Conservation (phyloP, 305 asterid species). For the Solanum hybrid region DNA sequence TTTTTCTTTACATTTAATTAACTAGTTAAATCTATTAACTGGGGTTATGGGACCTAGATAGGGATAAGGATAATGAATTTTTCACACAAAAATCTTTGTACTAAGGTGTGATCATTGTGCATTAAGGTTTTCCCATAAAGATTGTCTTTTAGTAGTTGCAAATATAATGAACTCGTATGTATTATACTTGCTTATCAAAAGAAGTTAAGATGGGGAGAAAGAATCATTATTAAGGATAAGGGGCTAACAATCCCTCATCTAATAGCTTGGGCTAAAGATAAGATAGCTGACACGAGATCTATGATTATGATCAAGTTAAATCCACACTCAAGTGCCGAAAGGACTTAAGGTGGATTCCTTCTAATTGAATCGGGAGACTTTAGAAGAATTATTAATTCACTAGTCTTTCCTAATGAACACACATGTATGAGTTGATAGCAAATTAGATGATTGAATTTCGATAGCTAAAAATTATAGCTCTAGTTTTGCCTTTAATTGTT, state of each 20-base stretch:
- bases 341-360: not conserved
- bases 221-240: not conserved
- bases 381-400: too few species aligned
- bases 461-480: not conserved
- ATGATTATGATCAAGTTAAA: not conserved
- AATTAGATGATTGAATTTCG: not conserved
- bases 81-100: not conserved
- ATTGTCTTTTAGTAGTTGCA: not conserved
- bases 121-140: not conserved
- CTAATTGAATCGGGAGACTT: not conserved
- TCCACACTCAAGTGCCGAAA: not conserved
- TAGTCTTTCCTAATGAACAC: not conserved
- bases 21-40: not conserved
- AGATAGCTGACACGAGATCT: not conserved
- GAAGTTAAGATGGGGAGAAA: not conserved
- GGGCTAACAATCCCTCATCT: not conserved
- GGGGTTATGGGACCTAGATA: not conserved
- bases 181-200: not conserved
- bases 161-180: not conserved
- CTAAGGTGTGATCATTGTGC: not conserved
- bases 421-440: not conserved
- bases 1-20: too few species aligned
- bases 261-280: not conserved
- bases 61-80: not conserved
- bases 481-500: not conserved